Base-by-base conservation (phyloP, 2,329 filamentous ascomycete genomes). In the Trichoderma atroviride region DNA sequence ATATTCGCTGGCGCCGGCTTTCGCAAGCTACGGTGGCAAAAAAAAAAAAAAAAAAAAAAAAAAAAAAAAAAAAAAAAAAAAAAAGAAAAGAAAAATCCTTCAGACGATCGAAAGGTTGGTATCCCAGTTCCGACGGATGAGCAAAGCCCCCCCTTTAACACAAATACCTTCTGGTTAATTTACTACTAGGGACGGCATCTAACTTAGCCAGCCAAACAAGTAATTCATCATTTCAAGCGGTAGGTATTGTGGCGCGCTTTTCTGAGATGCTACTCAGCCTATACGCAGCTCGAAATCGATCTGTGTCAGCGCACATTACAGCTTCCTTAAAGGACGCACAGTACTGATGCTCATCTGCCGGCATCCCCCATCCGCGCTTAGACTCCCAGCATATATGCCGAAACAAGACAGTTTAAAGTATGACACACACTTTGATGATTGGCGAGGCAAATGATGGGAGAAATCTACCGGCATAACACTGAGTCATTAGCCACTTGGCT, bases 271-370 rank as follows among this genome's bases (percentile, higher is more conserved):
- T 35, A 11, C 13, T 35, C 53, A 53, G 19, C 22, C 14, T 29
- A 63, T 27, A 57, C 27, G 35, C 53, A 50, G 27, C 27, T 29
- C 16, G 43, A 31, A 16, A 13, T 29, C 22, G 16, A 14, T 22
- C 24, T 50, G 29, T 55, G 52, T 52, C 29, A 35, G 63, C 11
- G 43, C 22, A 52, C 19, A 59, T 50, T 3, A 59, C 22, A 50
- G 40, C 37, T 58, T 66, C 37, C 19, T 19, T 31, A 37, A 67
- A 59, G 16, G 22, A 37, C 27, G 35, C 16, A 57, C 27, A 56
- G 40, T 65, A 52, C 37, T 58, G 13, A 29, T 40, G n/a, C 35
- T 37, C 55, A 67, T 67, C 64, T 67, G 40, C 64, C 55, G 64
- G 31, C 64, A 59, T 65, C 62, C 60, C 52, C 53, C 37, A 66